These are phyloP conservation scores for Vigna unguiculata DNA, from an alignment of 306 rosid species.

Conservation along the genomic window DNA sequence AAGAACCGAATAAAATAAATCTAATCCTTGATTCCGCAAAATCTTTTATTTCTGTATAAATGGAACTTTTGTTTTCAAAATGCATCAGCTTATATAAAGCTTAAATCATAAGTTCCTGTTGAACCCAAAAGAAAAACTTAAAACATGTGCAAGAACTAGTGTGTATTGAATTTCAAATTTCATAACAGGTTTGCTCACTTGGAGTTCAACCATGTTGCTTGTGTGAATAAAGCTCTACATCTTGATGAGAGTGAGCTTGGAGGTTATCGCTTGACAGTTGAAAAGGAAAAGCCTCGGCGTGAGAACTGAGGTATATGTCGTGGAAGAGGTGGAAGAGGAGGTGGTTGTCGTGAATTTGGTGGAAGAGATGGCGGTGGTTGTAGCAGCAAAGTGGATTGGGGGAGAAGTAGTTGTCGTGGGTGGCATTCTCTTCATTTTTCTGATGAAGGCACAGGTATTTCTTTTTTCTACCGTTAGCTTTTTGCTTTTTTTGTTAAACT, in stretches of 20 bases:
- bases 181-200: conserved; percentile 72
- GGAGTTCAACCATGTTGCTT: conserved; percentile 61
- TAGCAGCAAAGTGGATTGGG: conserved; percentile 41
- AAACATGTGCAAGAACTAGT: conserved; percentile 24
- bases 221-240: conserved; percentile 60
- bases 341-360: conserved; percentile 8
- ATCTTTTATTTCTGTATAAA: no score
- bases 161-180: conserved; percentile 31
- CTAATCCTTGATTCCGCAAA: no score
- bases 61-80: neutral
- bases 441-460: conserved; percentile 52
- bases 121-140: neutral
- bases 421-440: conserved; percentile 48
- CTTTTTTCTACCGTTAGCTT: neutral
- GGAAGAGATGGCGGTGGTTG: conserved; percentile 31
- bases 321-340: neutral
- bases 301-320: neutral
- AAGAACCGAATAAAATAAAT: no score
- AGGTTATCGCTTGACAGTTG: conserved; percentile 54
- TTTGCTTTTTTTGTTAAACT: no score
- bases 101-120: conserved; percentile 5
- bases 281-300: conserved; percentile 61
- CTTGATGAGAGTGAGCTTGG: conserved; percentile 58
- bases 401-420: conserved; percentile 43
- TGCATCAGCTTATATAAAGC: neutral